Evolutionary conservation across 2,329 filamentous ascomycete species (phyloP), one percentile per base, ranked within the genome.

Genomic region (Mariannaea sp.): DNA sequence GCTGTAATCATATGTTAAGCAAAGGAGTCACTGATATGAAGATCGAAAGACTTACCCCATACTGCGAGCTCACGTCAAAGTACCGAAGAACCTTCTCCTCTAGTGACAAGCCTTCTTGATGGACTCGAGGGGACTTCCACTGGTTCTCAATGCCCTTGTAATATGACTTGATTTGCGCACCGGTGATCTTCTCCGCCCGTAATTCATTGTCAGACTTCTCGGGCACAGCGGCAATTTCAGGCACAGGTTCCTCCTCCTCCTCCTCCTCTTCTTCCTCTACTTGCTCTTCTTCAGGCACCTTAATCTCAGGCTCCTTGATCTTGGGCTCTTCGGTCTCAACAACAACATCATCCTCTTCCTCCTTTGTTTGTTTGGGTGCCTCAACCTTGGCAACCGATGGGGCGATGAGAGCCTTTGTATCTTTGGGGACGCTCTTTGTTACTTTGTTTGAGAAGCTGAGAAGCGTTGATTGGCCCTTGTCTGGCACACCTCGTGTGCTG

Each of bases 41-140:
- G 9, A 12, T 38, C 47, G 20, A 27, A 41, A 12, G 12, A n/a
- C 89, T 77, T 84, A 96, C 92, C 51, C 94, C 94, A 71, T 90
- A 99, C 66, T 96, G 90, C 55, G 83, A 90, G 67, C 87, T 94
- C 61, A 96, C 88, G 70, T 99, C 94, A 73, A 94, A 99, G 70
- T 96, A 90, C 58, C 93, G 80, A 65, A 97, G 73, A 20, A 97
- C 85, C 77, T 93, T 96, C 79, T 97, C 92, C 50, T 88, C 80
- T 39, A 89, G 61, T 9, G 78, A 81, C 62, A 97, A 69, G 2
- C 80, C 86, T 64, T 87, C 73, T 73, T 96, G 91, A 67, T 97
- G 94, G 29, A 96, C 85, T 64, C 88, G 77, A 35, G 83, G 82
- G 14, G 89, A 83, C 54, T 79, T 80, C 62, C 90, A 80, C 65